Base-by-base conservation (phyloP, 2,329 filamentous ascomycete genomes). In the Emergomyces orientalis region DNA sequence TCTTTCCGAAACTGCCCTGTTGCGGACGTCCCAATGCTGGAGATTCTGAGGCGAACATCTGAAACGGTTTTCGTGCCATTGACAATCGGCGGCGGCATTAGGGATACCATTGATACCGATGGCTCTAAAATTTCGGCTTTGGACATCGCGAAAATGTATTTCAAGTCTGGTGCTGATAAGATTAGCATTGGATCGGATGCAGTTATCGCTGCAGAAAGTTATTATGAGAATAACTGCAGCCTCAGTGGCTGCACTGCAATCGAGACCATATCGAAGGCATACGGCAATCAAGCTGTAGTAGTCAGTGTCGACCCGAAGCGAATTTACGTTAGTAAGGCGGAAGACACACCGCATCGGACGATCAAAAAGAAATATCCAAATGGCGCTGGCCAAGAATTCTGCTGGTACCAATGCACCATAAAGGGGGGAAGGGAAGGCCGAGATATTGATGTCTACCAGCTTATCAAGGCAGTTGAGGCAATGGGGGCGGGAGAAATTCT, bases 351-450 rank as follows among this genome's bases (percentile, higher is more conserved):
- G 0, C 87, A 90, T 71, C 88, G 94, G 75, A 90, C 88, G 17
- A 79, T 97, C 71, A 79, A 82, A 71, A 96, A 93, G 0, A 73
- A 77, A 0, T 83, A 80, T 65, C 86, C 85, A 0, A 91, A 92
- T 9, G 86, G 89, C 27, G 82, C 84, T 52, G 91, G 91, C 34
- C 90, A 97, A 75, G 79, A 80, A 60, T 88, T 86, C 76, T 96
- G 91, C 79, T 99, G 93, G 93, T 99, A 97, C 75, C 92, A 94
- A 63, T 97, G 94, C 78, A 99, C 94, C 7, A 91, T 96, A 79
- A 95, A 93, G 78, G 94, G 94, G 56, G 94, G 94, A 7, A 87
- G 94, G 65, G 93, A 97, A 78, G 92, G 89, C n/a, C 85, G 92
- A 64, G 91, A 97, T 74, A 82, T 97, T 68, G 93, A 97, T 73